Conservation (phyloP, 352 stramenopile species). For the Aphanomyces astaci region DNA sequence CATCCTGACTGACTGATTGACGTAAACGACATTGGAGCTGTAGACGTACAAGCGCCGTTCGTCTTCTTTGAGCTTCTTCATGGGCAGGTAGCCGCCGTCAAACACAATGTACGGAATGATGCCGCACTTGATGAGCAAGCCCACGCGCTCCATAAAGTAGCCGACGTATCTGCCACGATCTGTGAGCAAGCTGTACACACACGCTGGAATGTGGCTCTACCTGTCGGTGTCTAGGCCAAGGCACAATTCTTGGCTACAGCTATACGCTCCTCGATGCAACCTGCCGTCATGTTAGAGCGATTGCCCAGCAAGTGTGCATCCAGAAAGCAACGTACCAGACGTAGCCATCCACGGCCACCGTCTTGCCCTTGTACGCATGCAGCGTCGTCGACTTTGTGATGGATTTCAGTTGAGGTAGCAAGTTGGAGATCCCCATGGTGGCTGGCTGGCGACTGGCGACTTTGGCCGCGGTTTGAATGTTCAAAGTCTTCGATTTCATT, state of each 20-base stretch:
- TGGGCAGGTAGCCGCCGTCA: constrained; percentile 57
- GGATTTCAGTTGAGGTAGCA: constrained; percentile 60
- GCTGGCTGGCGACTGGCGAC: too few species aligned
- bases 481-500: constrained; percentile 15
- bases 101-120: constrained; percentile 74
- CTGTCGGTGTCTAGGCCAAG: constrained; percentile 61
- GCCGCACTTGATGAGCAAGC: constrained; percentile 40
- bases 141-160: constrained; percentile 65
- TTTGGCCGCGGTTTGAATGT: background rate
- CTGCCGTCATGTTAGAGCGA: constrained; percentile 25
- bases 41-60: constrained; percentile 49
- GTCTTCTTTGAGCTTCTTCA: constrained; percentile 74
- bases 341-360: constrained; percentile 73
- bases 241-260: constrained; percentile 64
- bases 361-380: constrained; percentile 46
- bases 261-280: constrained; percentile 73
- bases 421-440: constrained; percentile 34
- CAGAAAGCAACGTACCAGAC: constrained; percentile 44
- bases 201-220: constrained; percentile 25
- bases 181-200: background rate
- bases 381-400: constrained; percentile 56
- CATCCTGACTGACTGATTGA: background rate
- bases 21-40: too few species aligned
- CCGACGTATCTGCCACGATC: constrained; percentile 48
- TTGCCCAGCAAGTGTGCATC: background rate